Conservation (phyloP, 2,329 filamentous ascomycete genomes). For the Nemania diffusa region DNA sequence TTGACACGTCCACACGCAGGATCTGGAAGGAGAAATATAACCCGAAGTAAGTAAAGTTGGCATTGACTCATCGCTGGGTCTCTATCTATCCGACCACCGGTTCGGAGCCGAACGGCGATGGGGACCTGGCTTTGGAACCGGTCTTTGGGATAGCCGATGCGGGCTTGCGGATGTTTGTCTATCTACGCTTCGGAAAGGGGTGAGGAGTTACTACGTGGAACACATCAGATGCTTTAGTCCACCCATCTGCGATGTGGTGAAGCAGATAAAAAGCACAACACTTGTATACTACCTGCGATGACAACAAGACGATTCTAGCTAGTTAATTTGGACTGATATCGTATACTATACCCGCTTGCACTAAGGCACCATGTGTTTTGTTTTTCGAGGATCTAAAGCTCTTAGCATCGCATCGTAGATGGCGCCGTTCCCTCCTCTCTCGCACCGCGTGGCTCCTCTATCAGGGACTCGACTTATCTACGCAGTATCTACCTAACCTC, state of each 20-base stretch:
- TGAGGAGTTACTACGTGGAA: background rate
- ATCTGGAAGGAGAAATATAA: slow-evolving; percentile 99
- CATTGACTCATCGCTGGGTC: slow-evolving; percentile 14
- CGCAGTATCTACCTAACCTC: too few relatives aligned
- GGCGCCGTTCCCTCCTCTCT: background rate
- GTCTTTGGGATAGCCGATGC: slow-evolving; percentile 9
- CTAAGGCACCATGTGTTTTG: background rate
- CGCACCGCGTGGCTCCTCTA: background rate
- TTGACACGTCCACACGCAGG: slow-evolving; percentile 62
- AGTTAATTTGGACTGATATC: background rate
- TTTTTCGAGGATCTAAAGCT: background rate
- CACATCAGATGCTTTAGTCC: slow-evolving; percentile 16
- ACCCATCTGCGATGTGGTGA: background rate
- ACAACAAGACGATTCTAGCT: background rate
- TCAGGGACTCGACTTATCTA: background rate
- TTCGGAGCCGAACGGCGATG: background rate
- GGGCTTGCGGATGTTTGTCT: background rate
- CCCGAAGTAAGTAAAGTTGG: slow-evolving; percentile 54
- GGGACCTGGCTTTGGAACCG: background rate
- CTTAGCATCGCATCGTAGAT: background rate
- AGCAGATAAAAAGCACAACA: background rate
- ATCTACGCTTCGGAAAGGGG: background rate
- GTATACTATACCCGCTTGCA: background rate
- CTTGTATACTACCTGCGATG: slow-evolving; percentile 3
- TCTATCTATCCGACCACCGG: slow-evolving; percentile 10